Base-by-base conservation (phyloP, 2,329 filamentous ascomycete genomes). In the Chlorencoelia australis region DNA sequence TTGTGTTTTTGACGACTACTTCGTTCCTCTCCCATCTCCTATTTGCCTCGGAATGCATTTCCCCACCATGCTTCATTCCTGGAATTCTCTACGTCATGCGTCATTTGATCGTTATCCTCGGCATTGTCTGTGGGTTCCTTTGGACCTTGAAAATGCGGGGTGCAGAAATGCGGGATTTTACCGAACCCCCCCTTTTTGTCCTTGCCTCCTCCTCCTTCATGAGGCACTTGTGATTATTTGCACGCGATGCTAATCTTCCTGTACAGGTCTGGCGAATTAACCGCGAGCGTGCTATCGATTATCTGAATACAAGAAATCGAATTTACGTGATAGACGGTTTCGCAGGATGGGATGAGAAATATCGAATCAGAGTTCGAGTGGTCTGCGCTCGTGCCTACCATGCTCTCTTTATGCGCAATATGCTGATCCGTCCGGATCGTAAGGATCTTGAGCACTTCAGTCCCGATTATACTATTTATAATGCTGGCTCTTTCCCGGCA, bases 391-490 rank as follows among this genome's bases (percentile, higher is more conserved):
- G 91, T 61, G 91, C 91, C 65, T 98, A 98, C 75, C 91, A 98
- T 75, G 91, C 91, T 45, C 78, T 98, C 49, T 98, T 98, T 79
- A 98, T 98, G 91, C 85, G 88, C 60, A 98, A 98, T 75, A 98
- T 98, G 91, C 82, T 98, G 59, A 98, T 98, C 71, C 83, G 91
- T 53, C 91, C 91, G 46, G 71, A 79, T 35, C 76, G 75, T 46
- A 84, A 93, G 66, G 88, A 98, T 71, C 80, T 98, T 37, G 82
- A 94, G 69, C 77, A 86, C 67, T 98, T 98, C 78, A 85, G 94
- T 65, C 91, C 91, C 55, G 89, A 98, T 72, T 98, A 98, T 72
- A 89, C 89, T 57, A 96, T 98, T 69, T 98, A 98, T 82, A 98
- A 98, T 62, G 91, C 88, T 46, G 91, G 91, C 52, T 85, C 85